These are phyloP conservation scores for Plectosphaerella cucumerina DNA, from an alignment of 2,329 filamentous ascomycete species.

Conservation along the genomic window DNA sequence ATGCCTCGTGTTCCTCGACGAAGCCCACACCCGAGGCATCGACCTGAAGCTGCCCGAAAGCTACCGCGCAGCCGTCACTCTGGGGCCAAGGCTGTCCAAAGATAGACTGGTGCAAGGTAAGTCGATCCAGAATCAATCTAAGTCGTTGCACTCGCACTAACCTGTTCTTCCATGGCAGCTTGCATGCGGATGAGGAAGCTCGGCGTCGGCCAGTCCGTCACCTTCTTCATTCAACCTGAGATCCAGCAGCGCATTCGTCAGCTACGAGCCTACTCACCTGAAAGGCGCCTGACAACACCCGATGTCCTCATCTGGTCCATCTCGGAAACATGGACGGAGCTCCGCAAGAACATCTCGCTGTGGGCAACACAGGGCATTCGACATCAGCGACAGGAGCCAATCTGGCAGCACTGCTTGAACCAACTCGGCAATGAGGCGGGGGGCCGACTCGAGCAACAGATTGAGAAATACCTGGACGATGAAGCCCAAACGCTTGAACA, in stretches of 20 bases:
- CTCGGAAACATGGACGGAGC: neutral
- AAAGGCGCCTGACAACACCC: neutral
- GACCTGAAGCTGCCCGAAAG: constrained; percentile 57
- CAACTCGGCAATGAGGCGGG: constrained; percentile 15
- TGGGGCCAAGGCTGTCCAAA: constrained; percentile 63
- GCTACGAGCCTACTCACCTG: neutral
- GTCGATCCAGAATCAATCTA: neutral
- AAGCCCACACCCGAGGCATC: constrained; percentile 66
- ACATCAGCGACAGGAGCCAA: constrained; percentile 34
- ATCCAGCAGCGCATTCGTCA: constrained; percentile 48
- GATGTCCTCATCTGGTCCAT: neutral
- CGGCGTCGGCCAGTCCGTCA: constrained; percentile 60
- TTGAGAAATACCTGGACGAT: constrained; percentile 46
- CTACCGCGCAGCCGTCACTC: constrained; percentile 62
- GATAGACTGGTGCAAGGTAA: constrained; percentile 39
- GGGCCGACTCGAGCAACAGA: constrained; percentile 9
- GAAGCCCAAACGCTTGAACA: constrained; percentile 48
- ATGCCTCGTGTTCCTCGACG: constrained; percentile 66
- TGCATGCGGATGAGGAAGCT: constrained; percentile 71
- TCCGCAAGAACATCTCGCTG: constrained; percentile 35
- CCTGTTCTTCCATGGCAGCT: constrained; percentile 31
- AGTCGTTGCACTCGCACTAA: neutral
- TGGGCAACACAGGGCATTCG: constrained; percentile 59
- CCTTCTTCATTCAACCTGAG: constrained; percentile 57
- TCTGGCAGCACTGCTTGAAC: constrained; percentile 22